phyloP scores from a whole-genome alignment of 331 rosid genomes.

The Acacia pycnantha region DNA sequence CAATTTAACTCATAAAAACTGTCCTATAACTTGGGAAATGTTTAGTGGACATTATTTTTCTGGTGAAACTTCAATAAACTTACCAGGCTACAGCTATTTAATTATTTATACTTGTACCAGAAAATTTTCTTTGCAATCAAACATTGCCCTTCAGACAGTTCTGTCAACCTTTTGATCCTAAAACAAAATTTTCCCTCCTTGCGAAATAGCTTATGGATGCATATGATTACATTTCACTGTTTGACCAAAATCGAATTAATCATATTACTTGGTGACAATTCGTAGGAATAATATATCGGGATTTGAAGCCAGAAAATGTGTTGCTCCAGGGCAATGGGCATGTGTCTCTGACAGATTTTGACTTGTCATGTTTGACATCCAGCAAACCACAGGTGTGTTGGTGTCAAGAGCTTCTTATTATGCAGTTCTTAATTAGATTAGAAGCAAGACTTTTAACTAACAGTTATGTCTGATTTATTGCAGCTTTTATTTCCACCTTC shows the following conservation, averaged over 20 bases:
- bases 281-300: slow-evolving; percentile 91
- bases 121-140: background rate
- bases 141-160: background rate
- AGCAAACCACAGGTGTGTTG: slow-evolving; percentile 82
- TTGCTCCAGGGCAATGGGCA: slow-evolving; percentile 81
- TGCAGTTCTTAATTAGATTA: background rate
- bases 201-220: background rate
- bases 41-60: slow-evolving; percentile 9
- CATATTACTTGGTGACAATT: slow-evolving; percentile 21
- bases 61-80: background rate
- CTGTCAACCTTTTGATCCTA: background rate
- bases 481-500: slow-evolving; percentile 74
- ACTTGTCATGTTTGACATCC: slow-evolving; percentile 87
- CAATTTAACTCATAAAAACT: background rate
- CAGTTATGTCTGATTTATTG: slow-evolving; percentile 5
- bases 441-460: slow-evolving; percentile 4
- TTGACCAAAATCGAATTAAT: slow-evolving; percentile 13
- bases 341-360: slow-evolving; percentile 84
- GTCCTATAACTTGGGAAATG: background rate
- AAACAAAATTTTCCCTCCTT: background rate
- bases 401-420: background rate
- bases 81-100: background rate
- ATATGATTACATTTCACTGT: background rate
- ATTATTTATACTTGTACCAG: background rate
- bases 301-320: slow-evolving; percentile 96